phyloP scores from a whole-genome alignment of 352 stramenopile genomes.

The Globisporangium nodosum region DNA sequence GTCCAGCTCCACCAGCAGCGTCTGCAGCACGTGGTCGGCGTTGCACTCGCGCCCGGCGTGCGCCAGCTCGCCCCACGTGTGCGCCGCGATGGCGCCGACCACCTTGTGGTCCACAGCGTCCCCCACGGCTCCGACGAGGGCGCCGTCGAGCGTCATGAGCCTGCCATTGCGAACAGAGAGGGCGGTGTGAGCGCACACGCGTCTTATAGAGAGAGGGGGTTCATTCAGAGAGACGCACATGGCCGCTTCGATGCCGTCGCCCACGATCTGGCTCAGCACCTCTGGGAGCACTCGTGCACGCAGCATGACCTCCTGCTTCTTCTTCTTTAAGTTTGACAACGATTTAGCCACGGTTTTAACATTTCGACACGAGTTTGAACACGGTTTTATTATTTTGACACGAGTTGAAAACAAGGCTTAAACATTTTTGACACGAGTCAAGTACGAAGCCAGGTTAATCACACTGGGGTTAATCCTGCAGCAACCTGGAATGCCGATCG shows the following conservation, averaged over 20 bases:
- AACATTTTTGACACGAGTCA: too few relatives aligned
- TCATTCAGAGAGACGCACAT: conserved; percentile 36
- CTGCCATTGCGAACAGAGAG: conserved; percentile 14
- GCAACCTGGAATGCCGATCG: too few relatives aligned
- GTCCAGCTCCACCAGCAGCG: conserved; percentile 74
- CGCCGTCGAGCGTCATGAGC: conserved; percentile 80
- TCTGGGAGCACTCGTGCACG: conserved; percentile 75
- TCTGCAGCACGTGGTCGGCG: conserved; percentile 40
- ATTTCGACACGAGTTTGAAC: too few relatives aligned
- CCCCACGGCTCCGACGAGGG: conserved; percentile 75
- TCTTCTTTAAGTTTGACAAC: background rate
- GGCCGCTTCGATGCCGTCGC: conserved; percentile 61
- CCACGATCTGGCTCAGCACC: conserved; percentile 73
- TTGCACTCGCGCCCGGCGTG: conserved; percentile 70
- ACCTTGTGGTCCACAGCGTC: conserved; percentile 76
- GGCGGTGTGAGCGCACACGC: too few relatives aligned
- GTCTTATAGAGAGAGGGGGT: background rate
- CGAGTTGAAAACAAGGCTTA: too few relatives aligned
- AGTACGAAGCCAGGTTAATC: too few relatives aligned
- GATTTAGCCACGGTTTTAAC: too few relatives aligned
- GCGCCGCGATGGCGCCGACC: conserved; percentile 74
- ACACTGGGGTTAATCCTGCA: too few relatives aligned
- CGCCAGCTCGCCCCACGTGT: conserved; percentile 82
- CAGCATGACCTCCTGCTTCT: conserved; percentile 35
- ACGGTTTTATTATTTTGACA: too few relatives aligned